These are phyloP conservation scores for Penicillium expansum DNA, from an alignment of 2,329 filamentous ascomycete genomes.

Conservation along the genomic window DNA sequence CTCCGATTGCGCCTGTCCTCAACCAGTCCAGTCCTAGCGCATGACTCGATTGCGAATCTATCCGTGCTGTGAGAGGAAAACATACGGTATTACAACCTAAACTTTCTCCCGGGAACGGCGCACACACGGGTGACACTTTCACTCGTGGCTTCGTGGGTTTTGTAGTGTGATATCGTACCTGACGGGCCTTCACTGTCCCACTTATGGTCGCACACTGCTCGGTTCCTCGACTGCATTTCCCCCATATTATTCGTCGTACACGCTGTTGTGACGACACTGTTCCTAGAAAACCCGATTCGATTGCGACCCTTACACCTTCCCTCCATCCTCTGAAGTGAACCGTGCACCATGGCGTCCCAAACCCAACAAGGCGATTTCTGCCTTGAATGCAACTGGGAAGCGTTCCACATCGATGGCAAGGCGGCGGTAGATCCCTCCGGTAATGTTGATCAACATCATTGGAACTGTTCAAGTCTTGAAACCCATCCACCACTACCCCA, in stretches of 20 bases:
- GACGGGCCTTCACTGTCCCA: constrained; percentile 2
- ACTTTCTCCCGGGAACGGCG: neutral
- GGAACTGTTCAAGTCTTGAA: constrained; percentile 32
- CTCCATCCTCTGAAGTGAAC: constrained; percentile 7
- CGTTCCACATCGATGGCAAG: constrained; percentile 37
- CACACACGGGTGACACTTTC: neutral
- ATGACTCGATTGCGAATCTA: constrained; percentile 18
- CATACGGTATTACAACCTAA: neutral
- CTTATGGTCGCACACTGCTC: constrained; percentile 7
- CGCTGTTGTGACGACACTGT: constrained; percentile 2
- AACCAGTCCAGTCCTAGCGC: constrained; percentile 4
- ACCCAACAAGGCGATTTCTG: constrained; percentile 36
- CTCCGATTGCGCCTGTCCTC: constrained; percentile 19
- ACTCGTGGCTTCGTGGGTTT: constrained; percentile 9
- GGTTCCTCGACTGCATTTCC: constrained; percentile 6
- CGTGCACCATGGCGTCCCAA: constrained; percentile 33
- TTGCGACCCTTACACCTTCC: neutral
- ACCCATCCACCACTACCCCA: constrained; percentile 26
- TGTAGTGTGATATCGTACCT: constrained; percentile 7
- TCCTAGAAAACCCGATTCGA: constrained; percentile 1
- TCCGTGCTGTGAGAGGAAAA: constrained; percentile 1
- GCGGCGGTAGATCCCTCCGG: constrained; percentile 24
- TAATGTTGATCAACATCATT: constrained; percentile 23
- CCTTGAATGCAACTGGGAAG: constrained; percentile 44
- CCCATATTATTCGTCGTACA: neutral